Conservation (phyloP, 1,284 basidiomycete genomes). For the Papiliotrema fonsecae region DNA sequence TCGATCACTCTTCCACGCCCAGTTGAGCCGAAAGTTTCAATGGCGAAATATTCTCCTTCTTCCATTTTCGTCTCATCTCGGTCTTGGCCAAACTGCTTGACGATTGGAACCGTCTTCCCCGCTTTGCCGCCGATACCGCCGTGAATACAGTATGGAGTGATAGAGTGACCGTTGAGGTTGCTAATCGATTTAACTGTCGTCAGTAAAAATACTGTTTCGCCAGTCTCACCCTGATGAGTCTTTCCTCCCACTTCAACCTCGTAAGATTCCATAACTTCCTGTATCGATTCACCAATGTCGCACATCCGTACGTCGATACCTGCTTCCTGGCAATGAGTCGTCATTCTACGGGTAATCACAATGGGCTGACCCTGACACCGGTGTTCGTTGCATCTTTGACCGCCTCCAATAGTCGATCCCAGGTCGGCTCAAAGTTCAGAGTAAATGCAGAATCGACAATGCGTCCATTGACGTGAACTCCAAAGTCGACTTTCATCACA, state of each 20-base stretch:
- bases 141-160: conserved; percentile 84
- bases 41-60: conserved; percentile 98
- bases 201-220: not conserved
- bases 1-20: conserved; percentile 92
- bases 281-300: conserved; percentile 86
- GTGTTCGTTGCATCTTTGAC: conserved; percentile 92
- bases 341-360: conserved; percentile 3
- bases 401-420: conserved; percentile 82
- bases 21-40: conserved; percentile 97
- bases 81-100: conserved; percentile 62
- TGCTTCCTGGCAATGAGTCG: conserved; percentile 64
- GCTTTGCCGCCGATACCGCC: conserved; percentile 69
- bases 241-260: conserved; percentile 90
- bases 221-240: conserved; percentile 65
- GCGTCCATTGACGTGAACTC: conserved; percentile 91
- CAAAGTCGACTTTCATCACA: conserved; percentile 95
- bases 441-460: conserved; percentile 97
- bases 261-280: conserved; percentile 99
- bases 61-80: conserved; percentile 91
- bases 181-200: conserved; percentile 79
- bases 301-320: conserved; percentile 94
- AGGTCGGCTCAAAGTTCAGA: conserved; percentile 79
- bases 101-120: conserved; percentile 72
- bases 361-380: conserved; percentile 64
- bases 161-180: conserved; percentile 88